Evolutionary conservation across 352 stramenopile species (phyloP).

Genomic region (Globisporangium okanoganense): DNA sequence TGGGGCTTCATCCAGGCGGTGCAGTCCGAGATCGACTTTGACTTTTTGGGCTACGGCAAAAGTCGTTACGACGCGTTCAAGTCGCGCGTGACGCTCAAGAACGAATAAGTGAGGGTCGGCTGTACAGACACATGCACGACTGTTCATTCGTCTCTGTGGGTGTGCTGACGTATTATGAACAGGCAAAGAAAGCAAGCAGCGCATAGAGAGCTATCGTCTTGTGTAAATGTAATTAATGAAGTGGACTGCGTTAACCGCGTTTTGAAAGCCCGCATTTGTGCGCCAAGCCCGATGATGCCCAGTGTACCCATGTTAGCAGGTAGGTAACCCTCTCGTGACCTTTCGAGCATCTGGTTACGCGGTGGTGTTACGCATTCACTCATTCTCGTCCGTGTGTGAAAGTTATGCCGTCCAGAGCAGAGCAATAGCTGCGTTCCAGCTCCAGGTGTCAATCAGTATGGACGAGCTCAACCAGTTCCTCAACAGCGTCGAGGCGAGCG

Average conservation of each 20-base stretch:
- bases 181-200: background rate
- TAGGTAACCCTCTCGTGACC: conserved; percentile 1
- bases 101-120: conserved; percentile 20
- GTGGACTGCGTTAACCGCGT: background rate
- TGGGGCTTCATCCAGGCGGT: conserved; percentile 90
- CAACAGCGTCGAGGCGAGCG: conserved; percentile 70
- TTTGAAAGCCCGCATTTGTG: too few species aligned
- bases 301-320: background rate
- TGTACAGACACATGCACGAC: too few species aligned
- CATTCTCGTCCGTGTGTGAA: background rate
- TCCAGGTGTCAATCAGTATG: conserved; percentile 19
- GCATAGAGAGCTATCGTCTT: conserved; percentile 6
- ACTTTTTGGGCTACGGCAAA: conserved; percentile 86
- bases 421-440: background rate
- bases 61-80: conserved; percentile 75
- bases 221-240: conserved; percentile 8
- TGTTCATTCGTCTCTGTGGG: too few species aligned
- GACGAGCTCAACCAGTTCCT: conserved; percentile 80
- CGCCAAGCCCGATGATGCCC: background rate
- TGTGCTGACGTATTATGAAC: conserved; percentile 1
- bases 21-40: conserved; percentile 91
- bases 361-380: background rate
- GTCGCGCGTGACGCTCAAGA: conserved; percentile 44
- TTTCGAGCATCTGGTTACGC: background rate
- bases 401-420: background rate